Evolutionary conservation across 306 rosid species (phyloP), one percentile per base, ranked within the genome.

Genomic region (Prunus armeniaca): DNA sequence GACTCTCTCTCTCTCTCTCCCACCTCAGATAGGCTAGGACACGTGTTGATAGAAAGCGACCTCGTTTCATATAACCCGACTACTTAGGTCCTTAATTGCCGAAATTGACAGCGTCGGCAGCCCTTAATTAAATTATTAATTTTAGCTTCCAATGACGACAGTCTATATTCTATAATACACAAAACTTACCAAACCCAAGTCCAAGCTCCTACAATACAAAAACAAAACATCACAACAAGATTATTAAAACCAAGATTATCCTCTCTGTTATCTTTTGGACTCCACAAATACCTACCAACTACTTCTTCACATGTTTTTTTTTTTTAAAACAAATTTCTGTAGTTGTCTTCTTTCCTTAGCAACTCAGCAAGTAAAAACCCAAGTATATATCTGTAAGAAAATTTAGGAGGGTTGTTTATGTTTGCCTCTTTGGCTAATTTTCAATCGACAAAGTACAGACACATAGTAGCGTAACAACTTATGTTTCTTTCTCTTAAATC

Each of bases 51-150:
- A 0, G 67, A 80, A 64, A 88, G 54, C 71, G 60, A 78, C 92
- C 34, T 14, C 83, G 49, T 73, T 84, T 73, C 63, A 2, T 56
- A 12, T 30, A 50, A 54, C 66, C 78, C 19, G 43, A 17, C 30
- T 43, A 18, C 46, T 77, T 65, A 20, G 65, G 78, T n/a, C 38
- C 69, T 58, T 27, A 34, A 76, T 71, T 67, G 56, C 55, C 79
- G 61, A 71, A 71, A 28, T 60, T 41, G 65, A 73, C 82, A 77
- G 80, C 88, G 91, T 89, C 91, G 91, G 91, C 78, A 78, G 76
- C 57, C 28, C 17, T 13, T 7, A 38, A 7, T 38, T 38, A 38
- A 47, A 6, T 63, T 18, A 25, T 55, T 32, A 12, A 4, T 0
- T 6, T 19, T 17, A 12, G 25, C 27, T 49, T 25, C 73, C 25